Conservation (phyloP, 768 basidiomycete genomes). For the Sutorius australiensis region DNA sequence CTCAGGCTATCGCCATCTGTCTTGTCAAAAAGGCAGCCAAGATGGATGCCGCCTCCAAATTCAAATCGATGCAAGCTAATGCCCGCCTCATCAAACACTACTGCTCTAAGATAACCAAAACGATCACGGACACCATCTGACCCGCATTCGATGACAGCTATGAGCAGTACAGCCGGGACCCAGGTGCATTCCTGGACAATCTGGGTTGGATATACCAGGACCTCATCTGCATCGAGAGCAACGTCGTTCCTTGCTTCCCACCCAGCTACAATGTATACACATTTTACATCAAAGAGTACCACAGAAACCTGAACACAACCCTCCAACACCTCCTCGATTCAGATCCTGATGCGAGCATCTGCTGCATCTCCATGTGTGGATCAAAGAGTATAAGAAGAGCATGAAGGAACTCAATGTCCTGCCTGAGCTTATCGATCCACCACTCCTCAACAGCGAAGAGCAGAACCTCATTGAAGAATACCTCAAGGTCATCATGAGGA, state of each 20-base stretch:
- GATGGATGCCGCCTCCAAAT: slow-evolving; percentile 88
- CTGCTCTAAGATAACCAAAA: slow-evolving; percentile 80
- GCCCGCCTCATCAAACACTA: slow-evolving; percentile 95
- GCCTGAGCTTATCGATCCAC: slow-evolving; percentile 77
- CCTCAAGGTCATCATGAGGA: slow-evolving; percentile 85
- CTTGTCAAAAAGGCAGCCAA: slow-evolving; percentile 94
- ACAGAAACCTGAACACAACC: slow-evolving; percentile 74
- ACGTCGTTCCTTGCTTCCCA: slow-evolving; percentile 89
- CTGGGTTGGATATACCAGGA: slow-evolving; percentile 94
- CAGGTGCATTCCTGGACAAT: slow-evolving; percentile 69
- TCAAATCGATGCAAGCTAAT: slow-evolving; percentile 89
- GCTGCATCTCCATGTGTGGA: slow-evolving; percentile 84
- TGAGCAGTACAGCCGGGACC: slow-evolving; percentile 56
- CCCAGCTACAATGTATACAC: slow-evolving; percentile 86
- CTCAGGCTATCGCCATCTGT: slow-evolving; percentile 85
- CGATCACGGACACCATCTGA: slow-evolving; percentile 74
- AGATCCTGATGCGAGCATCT: slow-evolving; percentile 86
- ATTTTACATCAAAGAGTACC: slow-evolving; percentile 83
- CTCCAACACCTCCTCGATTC: slow-evolving; percentile 66
- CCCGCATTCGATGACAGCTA: slow-evolving; percentile 67
- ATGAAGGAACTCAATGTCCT: slow-evolving; percentile 93
- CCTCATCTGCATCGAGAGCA: slow-evolving; percentile 85
- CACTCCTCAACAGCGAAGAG: slow-evolving; percentile 93
- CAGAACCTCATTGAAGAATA: slow-evolving; percentile 94
- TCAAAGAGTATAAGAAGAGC: slow-evolving; percentile 91